Percentiles rank a stretch among this genome's conserved stretches.
Evolutionary conservation across 2,329 filamentous ascomycete species (phyloP).

Genomic region (Graphiopsis chlorocephala): DNA sequence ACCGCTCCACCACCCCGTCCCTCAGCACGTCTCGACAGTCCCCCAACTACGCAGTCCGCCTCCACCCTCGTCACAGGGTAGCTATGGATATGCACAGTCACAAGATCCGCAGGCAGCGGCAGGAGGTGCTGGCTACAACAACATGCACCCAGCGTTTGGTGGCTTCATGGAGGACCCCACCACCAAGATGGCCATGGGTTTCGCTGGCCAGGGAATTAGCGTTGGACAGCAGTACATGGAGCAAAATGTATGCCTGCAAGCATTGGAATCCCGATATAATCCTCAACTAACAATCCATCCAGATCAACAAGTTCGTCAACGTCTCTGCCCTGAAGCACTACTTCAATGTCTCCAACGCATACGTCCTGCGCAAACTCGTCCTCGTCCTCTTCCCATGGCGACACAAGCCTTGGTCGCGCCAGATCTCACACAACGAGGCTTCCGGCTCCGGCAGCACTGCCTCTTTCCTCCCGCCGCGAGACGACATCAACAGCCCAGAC

Average conservation of each 20-base stretch:
- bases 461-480: conserved; percentile 84
- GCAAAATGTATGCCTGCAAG: conserved; percentile 67
- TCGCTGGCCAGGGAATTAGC: conserved; percentile 70
- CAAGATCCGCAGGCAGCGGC: conserved; percentile 43
- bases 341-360: conserved; percentile 98
- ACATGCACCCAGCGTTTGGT: conserved; percentile 65
- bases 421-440: conserved; percentile 65
- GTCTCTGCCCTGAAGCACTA: conserved; percentile 95
- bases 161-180: conserved; percentile 96
- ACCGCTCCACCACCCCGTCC: conserved; percentile 93
- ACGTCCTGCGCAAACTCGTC: conserved; percentile 89
- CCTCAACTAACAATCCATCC: conserved; percentile 17
- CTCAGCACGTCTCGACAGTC: conserved; percentile 96
- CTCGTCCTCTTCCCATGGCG: conserved; percentile 97
- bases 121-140: conserved; percentile 26
- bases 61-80: conserved; percentile 65
- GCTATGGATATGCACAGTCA: conserved; percentile 58
- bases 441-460: conserved; percentile 54
- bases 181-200: conserved; percentile 90
- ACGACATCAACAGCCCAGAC: conserved; percentile 96
- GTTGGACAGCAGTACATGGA: conserved; percentile 93
- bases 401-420: conserved; percentile 94
- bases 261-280: not conserved
- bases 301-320: conserved; percentile 83
- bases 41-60: conserved; percentile 94